Base-by-base conservation (phyloP, 148 eudicot species). In the Salicornia ramosissima region DNA sequence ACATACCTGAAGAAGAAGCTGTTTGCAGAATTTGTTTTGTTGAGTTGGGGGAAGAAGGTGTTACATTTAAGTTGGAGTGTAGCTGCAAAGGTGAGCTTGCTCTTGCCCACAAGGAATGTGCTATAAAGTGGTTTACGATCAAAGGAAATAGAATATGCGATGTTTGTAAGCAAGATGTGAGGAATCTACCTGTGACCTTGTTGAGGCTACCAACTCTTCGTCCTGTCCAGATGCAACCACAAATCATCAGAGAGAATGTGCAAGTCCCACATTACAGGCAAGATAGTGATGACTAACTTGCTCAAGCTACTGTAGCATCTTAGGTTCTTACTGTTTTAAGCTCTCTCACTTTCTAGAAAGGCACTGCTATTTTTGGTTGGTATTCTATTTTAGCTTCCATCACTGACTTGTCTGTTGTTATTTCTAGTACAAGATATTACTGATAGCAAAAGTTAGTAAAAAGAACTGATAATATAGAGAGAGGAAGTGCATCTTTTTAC, bases 21-120 rank as follows among this genome's bases (percentile, higher is more conserved):
- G 90, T 90, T 72, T 90, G 96, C 71, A 83, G 93, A 73, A 88
- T 90, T 49, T 90, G 96, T 82, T 80, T 90, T 9, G 77, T 90
- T 49, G 96, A 90, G 71, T 82, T 88, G 67, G 75, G 83, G 29
- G 96, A 90, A 83, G 96, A 80, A 39, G 93, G 96, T 45, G 89
- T 86, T 72, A 85, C 93, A 46, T 80, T 90, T 14, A 90, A 90
- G 73, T 58, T 90, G 83, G 92, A 90, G 75, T 90, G 96, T 75
- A 87, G 96, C 69, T 90, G 96, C 84, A 90, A 88, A 88, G 93
- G 96, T 56, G 96, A 88, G 71, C 96, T 90, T 77, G 93, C 93
- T 33, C 89, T 90, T 71, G 89, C 93, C 64, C 96, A 90, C 81
- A 67, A 83, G 69, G 90, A 84, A 69, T 90, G 96, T 74, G 93